A percentile compares a stretch with the other conserved stretches of the same genome.
These are phyloP conservation scores for Apiospora aurea DNA, from an alignment of 2,329 filamentous ascomycete genomes.

Conservation along the genomic window DNA sequence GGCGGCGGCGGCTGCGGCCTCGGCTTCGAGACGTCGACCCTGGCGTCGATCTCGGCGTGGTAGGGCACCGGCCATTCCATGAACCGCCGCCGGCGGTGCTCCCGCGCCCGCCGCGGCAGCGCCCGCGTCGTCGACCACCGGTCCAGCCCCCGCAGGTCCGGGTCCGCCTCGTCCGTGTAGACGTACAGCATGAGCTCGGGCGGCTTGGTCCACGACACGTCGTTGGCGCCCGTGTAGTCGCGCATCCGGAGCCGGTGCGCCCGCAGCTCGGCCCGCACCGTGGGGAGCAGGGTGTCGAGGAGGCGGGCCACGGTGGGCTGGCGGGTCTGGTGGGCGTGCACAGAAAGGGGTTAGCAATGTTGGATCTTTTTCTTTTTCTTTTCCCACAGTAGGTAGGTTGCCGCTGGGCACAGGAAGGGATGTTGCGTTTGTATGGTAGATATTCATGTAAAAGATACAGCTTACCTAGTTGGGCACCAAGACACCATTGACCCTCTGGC, in stretches of 20 bases:
- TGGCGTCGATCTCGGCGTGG: not conserved
- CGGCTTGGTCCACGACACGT: not conserved
- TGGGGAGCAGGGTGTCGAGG: not conserved
- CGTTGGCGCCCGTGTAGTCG: not conserved
- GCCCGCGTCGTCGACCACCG: not conserved
- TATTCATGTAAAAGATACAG: too few relatives aligned
- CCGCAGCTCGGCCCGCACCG: not conserved
- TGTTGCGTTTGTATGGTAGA: too few relatives aligned
- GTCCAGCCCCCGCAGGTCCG: not conserved
- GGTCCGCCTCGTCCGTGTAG: not conserved
- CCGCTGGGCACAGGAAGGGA: too few relatives aligned
- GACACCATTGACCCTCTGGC: not conserved
- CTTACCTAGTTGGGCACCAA: not conserved
- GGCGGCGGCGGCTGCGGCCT: not conserved
- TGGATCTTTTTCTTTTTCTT: not conserved
- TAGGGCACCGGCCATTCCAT: not conserved
- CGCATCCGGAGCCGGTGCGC: not conserved
- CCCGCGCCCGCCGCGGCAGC: not conserved
- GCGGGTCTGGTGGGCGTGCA: too few relatives aligned
- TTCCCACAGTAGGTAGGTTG: too few relatives aligned
- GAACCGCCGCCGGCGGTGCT: not conserved
- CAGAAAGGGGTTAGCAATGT: too few relatives aligned
- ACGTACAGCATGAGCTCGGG: not conserved
- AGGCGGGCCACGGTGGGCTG: not conserved
- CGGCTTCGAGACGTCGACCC: not conserved